Evolutionary conservation across 2,329 filamentous ascomycete species (phyloP).

Genomic region (Pseudogymnoascus destructans): DNA sequence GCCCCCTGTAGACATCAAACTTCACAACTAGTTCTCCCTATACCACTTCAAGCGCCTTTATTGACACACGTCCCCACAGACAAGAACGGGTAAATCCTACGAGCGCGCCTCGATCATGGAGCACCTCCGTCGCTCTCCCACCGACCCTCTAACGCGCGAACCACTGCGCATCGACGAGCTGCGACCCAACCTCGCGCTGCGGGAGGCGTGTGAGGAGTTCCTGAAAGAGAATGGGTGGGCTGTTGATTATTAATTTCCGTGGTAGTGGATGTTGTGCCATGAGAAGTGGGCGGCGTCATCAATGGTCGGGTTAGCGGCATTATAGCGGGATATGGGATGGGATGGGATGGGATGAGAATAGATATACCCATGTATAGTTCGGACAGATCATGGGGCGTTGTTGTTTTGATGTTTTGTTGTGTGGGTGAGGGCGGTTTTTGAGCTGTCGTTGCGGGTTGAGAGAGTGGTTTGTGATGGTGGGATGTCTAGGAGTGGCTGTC

Average conservation of each 20-base stretch:
- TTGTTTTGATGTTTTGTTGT: not conserved
- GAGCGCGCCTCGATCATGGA: slow-evolving; percentile 77
- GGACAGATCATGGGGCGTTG: not conserved
- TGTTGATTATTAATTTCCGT: slow-evolving; percentile 57
- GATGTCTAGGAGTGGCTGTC: not conserved
- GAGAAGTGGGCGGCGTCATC: not conserved
- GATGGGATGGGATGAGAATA: not conserved
- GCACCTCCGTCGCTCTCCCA: slow-evolving; percentile 61
- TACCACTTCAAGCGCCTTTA: not conserved
- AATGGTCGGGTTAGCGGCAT: not conserved
- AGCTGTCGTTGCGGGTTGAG: not conserved
- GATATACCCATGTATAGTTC: not conserved
- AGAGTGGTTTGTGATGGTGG: not conserved
- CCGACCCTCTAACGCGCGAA: slow-evolving; percentile 75
- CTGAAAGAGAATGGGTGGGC: slow-evolving; percentile 82
- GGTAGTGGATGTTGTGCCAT: not conserved
- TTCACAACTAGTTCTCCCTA: not conserved
- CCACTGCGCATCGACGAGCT: slow-evolving; percentile 56
- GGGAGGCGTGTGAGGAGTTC: slow-evolving; percentile 74
- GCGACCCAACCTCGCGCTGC: slow-evolving; percentile 68
- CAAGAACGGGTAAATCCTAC: slow-evolving; percentile 80
- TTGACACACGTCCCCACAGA: slow-evolving; percentile 31
- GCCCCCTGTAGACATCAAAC: not conserved
- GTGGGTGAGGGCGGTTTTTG: not conserved
- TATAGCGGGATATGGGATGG: not conserved